phyloP scores from a whole-genome alignment of 352 stramenopile species.

The Pseudoperonospora humuli region DNA sequence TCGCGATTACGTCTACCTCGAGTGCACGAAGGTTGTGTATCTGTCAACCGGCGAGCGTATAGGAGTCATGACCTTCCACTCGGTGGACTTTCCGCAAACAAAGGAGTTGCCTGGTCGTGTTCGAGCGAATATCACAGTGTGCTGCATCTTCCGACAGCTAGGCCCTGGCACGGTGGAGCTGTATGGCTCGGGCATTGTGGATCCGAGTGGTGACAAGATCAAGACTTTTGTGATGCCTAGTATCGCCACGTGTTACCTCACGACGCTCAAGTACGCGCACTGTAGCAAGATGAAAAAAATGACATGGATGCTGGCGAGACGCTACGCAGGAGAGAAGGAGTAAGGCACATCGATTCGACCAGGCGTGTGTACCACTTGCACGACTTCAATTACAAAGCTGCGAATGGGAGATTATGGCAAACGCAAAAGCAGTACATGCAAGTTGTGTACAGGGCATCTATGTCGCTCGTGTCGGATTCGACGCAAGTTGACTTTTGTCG shows the following conservation, averaged over 20 bases:
- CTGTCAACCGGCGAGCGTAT: constrained; percentile 29
- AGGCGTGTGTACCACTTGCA: constrained; percentile 24
- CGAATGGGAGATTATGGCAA: constrained; percentile 16
- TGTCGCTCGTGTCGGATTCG: constrained; percentile 35
- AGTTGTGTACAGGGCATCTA: constrained; percentile 28
- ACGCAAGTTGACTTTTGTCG: constrained; percentile 24
- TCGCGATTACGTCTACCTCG: constrained; percentile 40
- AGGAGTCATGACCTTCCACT: constrained; percentile 45
- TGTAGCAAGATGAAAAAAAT: constrained; percentile 38
- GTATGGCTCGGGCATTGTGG: constrained; percentile 28
- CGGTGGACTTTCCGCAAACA: constrained; percentile 31
- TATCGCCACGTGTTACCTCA: constrained; percentile 18
- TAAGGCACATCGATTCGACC: constrained; percentile 4
- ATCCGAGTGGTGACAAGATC: constrained; percentile 24
- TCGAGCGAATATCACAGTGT: constrained; percentile 43
- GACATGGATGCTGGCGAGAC: constrained; percentile 19
- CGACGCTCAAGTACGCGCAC: constrained; percentile 26
- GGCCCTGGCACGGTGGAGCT: constrained; percentile 33
- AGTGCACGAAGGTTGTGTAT: constrained; percentile 29
- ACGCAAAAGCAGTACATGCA: constrained; percentile 20
- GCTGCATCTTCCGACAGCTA: constrained; percentile 44
- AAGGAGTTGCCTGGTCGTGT: constrained; percentile 28
- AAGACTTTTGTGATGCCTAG: constrained; percentile 17
- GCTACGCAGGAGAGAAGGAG: constrained; percentile 18
- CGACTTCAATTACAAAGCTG: constrained; percentile 13